Evolutionary conservation across 2,329 filamentous ascomycete species (phyloP).

Genomic region (Canariomyces notabilis): DNA sequence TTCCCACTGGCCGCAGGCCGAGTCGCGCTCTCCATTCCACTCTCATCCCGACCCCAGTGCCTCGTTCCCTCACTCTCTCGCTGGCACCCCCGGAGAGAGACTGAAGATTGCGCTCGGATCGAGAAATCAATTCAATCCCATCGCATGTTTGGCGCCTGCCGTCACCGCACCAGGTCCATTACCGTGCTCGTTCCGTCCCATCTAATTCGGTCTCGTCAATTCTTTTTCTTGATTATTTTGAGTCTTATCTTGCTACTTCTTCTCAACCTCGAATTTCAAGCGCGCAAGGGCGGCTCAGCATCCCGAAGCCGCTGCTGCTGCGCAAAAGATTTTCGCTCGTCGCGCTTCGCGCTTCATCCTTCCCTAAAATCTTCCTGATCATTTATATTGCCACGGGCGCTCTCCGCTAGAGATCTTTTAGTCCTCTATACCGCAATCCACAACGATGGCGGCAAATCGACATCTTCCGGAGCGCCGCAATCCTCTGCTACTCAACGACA

Average conservation of each 20-base stretch:
- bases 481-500: constrained; percentile 59
- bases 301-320: constrained; percentile 13
- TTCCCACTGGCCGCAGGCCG: constrained; percentile 13
- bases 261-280: neutral
- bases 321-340: constrained; percentile 21
- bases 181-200: neutral
- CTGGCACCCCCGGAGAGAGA: constrained; percentile 18
- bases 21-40: constrained; percentile 18
- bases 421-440: neutral
- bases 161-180: neutral
- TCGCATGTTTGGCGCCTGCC: constrained; percentile 11
- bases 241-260: neutral
- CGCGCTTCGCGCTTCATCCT: constrained; percentile 18
- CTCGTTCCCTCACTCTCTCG: constrained; percentile 20
- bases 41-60: constrained; percentile 13
- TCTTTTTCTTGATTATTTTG: neutral
- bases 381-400: neutral
- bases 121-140: constrained; percentile 18
- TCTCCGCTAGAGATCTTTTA: neutral
- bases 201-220: neutral
- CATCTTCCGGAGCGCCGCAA: constrained; percentile 58
- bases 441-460: constrained; percentile 28
- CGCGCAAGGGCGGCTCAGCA: constrained; percentile 7
- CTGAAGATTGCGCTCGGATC: constrained; percentile 20
- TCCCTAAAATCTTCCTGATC: neutral